phyloP scores from a whole-genome alignment of 108 stramenopile species.

The Seminavis robusta region DNA sequence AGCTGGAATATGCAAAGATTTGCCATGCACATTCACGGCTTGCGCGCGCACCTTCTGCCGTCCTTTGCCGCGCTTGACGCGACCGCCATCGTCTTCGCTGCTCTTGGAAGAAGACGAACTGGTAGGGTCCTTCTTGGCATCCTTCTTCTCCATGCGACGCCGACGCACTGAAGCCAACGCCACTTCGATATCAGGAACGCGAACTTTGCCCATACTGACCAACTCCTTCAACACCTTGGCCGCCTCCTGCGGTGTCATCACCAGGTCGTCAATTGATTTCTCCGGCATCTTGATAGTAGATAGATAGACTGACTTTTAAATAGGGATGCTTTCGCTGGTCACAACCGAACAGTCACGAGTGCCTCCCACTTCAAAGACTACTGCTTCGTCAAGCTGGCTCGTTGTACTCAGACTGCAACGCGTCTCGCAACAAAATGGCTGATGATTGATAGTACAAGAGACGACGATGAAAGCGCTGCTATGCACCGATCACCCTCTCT shows the following conservation, averaged over 20 bases:
- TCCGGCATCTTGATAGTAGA: no score
- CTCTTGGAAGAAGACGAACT: background rate
- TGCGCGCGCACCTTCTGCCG: background rate
- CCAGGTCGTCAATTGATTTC: background rate
- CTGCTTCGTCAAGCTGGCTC: no score
- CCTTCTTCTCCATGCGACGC: no score
- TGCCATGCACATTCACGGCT: background rate
- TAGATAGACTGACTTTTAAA: no score
- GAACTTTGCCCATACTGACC: background rate
- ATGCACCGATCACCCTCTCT: no score
- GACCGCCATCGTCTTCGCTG: background rate
- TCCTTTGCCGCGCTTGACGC: background rate
- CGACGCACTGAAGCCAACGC: background rate
- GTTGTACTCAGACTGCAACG: no score
- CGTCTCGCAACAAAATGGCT: no score
- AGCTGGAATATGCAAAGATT: conserved; percentile 6
- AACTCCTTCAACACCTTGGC: background rate
- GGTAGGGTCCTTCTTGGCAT: background rate
- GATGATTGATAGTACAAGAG: no score
- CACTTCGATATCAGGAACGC: background rate
- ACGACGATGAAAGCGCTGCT: no score
- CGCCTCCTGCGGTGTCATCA: background rate
- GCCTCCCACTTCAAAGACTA: no score
- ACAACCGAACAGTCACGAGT: no score
- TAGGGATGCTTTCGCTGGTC: no score